A percentile compares a stretch with the other conserved stretches of the same genome.
phyloP scores from a whole-genome alignment of 148 eudicot species.

The Agrostemma githago region DNA sequence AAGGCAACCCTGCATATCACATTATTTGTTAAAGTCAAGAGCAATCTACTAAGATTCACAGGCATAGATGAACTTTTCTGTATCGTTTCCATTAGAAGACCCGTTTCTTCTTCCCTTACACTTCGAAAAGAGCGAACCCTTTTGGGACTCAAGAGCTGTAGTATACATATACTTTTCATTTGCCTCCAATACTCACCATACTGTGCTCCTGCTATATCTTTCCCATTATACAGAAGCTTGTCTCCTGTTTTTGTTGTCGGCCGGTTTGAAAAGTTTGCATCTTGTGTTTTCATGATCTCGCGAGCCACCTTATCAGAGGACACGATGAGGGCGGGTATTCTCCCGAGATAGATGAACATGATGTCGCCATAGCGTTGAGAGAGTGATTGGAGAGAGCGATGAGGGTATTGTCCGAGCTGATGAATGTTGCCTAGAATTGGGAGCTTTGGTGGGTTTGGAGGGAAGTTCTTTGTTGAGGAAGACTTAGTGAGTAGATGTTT shows the following conservation, averaged over 20 bases:
- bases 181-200: conserved; percentile 30
- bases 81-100: conserved; percentile 14
- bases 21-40: conserved; percentile 6
- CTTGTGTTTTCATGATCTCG: conserved; percentile 27
- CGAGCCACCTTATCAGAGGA: conserved; percentile 22
- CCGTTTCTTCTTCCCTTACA: conserved; percentile 28
- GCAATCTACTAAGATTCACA: conserved; percentile 25
- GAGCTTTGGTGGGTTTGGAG: conserved; percentile 21
- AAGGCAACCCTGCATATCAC: conserved; percentile 28
- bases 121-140: conserved; percentile 21
- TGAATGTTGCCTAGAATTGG: conserved; percentile 22
- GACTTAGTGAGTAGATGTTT: conserved; percentile 6
- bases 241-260: background rate
- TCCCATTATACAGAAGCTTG: conserved; percentile 17
- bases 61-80: background rate
- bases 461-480: conserved; percentile 3
- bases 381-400: conserved; percentile 24
- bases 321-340: conserved; percentile 18
- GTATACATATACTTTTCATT: conserved; percentile 18
- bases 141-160: conserved; percentile 15
- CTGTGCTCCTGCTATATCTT: conserved; percentile 17
- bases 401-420: conserved; percentile 20
- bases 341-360: conserved; percentile 20
- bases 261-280: conserved; percentile 15
- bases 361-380: conserved; percentile 15